These are phyloP conservation scores for Capsicum rhomboideum DNA, from an alignment of 257 asterid genomes.

Conservation along the genomic window DNA sequence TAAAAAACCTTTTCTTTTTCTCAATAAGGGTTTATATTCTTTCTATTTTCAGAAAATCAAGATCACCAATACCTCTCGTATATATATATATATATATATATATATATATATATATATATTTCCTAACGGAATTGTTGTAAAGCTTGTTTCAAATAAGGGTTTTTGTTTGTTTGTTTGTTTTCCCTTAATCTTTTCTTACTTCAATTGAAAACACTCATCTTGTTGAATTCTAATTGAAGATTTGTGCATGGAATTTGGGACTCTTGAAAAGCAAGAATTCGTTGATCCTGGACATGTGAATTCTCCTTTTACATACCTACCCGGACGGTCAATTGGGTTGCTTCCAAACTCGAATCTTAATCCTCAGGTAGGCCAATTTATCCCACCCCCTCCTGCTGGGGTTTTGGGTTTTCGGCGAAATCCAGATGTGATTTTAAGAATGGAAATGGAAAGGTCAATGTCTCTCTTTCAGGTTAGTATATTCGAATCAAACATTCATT, in stretches of 20 bases:
- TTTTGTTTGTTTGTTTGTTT: not conserved
- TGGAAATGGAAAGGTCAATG: slow-evolving; percentile 37
- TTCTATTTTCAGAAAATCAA: not conserved
- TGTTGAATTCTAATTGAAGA: not conserved
- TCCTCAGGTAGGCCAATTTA: not conserved
- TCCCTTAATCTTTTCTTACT: not conserved
- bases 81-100: no score
- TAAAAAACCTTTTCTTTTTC: not conserved
- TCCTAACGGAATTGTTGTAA: no score
- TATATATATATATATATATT: no score
- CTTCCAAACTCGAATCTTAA: not conserved
- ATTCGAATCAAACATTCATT: not conserved
- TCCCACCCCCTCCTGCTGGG: not conserved
- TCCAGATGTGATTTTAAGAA: not conserved
- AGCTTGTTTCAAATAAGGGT: not conserved
- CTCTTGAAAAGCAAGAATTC: not conserved
- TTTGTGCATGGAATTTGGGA: slow-evolving; percentile 20
- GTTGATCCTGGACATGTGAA: not conserved
- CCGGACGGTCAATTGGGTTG: slow-evolving; percentile 8
- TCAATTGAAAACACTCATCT: not conserved
- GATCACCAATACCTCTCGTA: not conserved
- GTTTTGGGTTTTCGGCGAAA: not conserved
- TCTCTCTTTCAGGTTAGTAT: slow-evolving; percentile 35
- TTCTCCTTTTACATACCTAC: not conserved
- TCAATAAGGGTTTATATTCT: not conserved